Conservation (phyloP, 106 monocot genomes). For the Dendrobium catenatum region DNA sequence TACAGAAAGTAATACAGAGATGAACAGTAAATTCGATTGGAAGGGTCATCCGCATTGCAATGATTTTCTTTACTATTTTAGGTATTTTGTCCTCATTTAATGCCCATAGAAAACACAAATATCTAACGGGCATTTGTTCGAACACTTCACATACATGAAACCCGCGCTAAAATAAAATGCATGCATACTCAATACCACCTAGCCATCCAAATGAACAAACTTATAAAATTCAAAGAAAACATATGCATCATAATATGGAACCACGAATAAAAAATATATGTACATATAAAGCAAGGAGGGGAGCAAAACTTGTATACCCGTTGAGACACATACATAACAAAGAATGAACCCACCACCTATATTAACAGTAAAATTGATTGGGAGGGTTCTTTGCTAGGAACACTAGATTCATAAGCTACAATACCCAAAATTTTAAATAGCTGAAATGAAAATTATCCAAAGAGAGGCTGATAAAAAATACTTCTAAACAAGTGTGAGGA, state of each 20-base stretch:
- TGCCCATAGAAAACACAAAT: background rate
- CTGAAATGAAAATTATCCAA: too few species aligned
- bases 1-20: too few species aligned
- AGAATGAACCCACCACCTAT: slow-evolving; percentile 96
- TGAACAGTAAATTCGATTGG: too few species aligned
- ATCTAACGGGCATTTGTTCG: slow-evolving; percentile 11
- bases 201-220: background rate
- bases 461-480: too few species aligned
- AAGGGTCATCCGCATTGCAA: too few species aligned
- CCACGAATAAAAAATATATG: too few species aligned
- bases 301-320: slow-evolving; percentile 37
- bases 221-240: background rate
- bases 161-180: background rate
- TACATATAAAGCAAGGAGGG: too few species aligned
- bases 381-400: too few species aligned
- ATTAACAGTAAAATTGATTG: background rate
- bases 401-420: too few species aligned
- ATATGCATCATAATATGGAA: background rate
- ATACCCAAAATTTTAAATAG: too few species aligned
- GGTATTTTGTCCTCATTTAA: background rate
- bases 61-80: too few species aligned
- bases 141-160: background rate
- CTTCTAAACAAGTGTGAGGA: too few species aligned
- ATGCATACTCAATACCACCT: background rate
- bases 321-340: slow-evolving; percentile 78